Percentiles rank a stretch among this genome's conserved stretches.
Evolutionary conservation across 192 early-diverging fungal genomes (phyloP).

Genomic region (Umbelopsis ramanniana): DNA sequence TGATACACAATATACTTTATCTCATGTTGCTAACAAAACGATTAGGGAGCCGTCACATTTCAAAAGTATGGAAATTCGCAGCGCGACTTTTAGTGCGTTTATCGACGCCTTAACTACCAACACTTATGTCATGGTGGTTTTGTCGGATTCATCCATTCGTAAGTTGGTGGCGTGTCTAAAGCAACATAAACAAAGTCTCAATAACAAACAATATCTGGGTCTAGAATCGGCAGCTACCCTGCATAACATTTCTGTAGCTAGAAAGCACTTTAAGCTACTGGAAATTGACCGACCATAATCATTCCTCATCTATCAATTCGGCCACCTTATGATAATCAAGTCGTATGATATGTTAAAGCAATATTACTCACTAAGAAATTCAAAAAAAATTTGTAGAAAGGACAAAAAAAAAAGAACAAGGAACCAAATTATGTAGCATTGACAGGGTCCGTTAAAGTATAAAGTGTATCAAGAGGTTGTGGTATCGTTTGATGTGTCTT

Average conservation of each 20-base stretch:
- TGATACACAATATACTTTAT: neutral
- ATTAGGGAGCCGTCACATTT: conserved; percentile 70
- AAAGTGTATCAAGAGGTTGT: neutral
- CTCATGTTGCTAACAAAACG: conserved; percentile 51
- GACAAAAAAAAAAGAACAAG: no score
- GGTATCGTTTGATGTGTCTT: neutral
- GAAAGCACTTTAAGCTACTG: conserved; percentile 81
- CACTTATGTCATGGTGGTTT: conserved; percentile 85
- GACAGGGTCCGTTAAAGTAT: neutral
- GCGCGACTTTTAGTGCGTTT: conserved; percentile 72
- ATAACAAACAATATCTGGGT: neutral
- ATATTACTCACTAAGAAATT: no score
- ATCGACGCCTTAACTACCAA: conserved; percentile 84
- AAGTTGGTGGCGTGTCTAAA: conserved; percentile 39
- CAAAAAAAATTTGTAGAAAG: no score
- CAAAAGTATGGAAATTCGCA: conserved; percentile 86
- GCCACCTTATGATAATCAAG: no score
- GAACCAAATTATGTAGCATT: neutral
- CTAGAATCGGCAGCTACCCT: conserved; percentile 82
- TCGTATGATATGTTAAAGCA: no score
- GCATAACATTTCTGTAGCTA: conserved; percentile 80
- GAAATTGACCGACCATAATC: conserved; percentile 41
- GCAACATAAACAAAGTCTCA: neutral
- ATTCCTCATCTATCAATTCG: neutral
- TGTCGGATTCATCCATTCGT: conserved; percentile 84